Evolutionary conservation across 2,329 filamentous ascomycete species (phyloP).

Genomic region (Triangularia verruculosa): DNA sequence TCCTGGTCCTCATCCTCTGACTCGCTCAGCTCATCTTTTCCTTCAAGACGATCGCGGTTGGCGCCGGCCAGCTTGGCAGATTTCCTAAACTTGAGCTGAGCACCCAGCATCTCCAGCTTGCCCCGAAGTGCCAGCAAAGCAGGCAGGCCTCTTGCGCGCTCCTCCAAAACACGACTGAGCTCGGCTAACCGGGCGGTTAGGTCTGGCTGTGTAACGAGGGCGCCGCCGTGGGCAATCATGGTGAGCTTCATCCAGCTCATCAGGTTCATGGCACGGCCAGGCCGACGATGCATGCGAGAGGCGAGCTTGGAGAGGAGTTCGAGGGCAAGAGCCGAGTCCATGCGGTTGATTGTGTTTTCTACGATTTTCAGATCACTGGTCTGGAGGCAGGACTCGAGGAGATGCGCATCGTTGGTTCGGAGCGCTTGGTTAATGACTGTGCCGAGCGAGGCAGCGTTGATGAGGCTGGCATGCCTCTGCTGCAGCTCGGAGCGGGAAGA

Average conservation of each 20-base stretch:
- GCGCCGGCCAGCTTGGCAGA: slow-evolving; percentile 33
- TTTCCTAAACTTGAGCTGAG: slow-evolving; percentile 78
- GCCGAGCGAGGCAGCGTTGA: slow-evolving; percentile 73
- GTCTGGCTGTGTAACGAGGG: slow-evolving; percentile 81
- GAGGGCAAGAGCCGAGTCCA: slow-evolving; percentile 80
- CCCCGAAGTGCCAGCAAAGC: slow-evolving; percentile 87
- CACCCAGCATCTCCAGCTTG: slow-evolving; percentile 89
- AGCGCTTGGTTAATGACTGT: slow-evolving; percentile 93
- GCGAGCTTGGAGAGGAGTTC: slow-evolving; percentile 79
- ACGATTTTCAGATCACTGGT: slow-evolving; percentile 74
- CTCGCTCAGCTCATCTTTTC: slow-evolving; percentile 52
- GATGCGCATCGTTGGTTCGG: slow-evolving; percentile 82
- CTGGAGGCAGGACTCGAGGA: slow-evolving; percentile 90
- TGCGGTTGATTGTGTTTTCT: slow-evolving; percentile 82
- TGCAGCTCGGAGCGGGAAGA: slow-evolving; percentile 35
- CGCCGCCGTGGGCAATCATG: slow-evolving; percentile 85
- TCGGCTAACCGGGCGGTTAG: slow-evolving; percentile 73
- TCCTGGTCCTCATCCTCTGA: slow-evolving; percentile 59
- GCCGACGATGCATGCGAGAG: slow-evolving; percentile 79
- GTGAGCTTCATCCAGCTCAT: slow-evolving; percentile 98
- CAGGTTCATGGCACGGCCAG: slow-evolving; percentile 83
- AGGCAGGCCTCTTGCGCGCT: slow-evolving; percentile 77
- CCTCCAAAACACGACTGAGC: slow-evolving; percentile 82
- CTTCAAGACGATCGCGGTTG: slow-evolving; percentile 40
- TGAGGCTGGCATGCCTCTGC: slow-evolving; percentile 52